A percentile compares a stretch with the other conserved stretches of the same genome.
Evolutionary conservation across 192 early-diverging fungal genomes (phyloP).

Genomic region (Backusella macrospora): DNA sequence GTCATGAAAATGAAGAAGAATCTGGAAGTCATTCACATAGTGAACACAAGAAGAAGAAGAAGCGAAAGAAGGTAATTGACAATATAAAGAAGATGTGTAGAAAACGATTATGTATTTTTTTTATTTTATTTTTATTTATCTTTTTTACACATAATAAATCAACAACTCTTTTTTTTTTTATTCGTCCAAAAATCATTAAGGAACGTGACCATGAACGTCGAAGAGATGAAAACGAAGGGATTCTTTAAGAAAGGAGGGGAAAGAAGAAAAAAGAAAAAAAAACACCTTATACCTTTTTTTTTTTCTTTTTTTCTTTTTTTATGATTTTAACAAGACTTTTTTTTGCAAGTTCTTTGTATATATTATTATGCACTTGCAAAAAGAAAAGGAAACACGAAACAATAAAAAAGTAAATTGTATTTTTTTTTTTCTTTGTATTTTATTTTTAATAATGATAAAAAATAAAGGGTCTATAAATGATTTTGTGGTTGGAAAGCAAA

Average conservation of each 20-base stretch:
- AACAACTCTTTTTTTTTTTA: not conserved
- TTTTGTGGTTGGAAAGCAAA: not conserved
- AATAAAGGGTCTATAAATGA: not conserved
- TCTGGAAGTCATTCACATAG: slow-evolving; percentile 24
- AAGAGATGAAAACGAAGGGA: slow-evolving; percentile 22
- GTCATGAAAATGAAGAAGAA: slow-evolving; percentile 42
- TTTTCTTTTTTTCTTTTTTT: too few species aligned
- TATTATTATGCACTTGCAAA: too few species aligned
- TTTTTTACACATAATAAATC: not conserved
- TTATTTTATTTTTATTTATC: not conserved
- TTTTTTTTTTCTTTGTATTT: too few species aligned
- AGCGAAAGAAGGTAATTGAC: slow-evolving; percentile 40
- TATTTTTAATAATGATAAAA: too few species aligned
- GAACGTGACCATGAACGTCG: slow-evolving; percentile 23
- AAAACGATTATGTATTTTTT: slow-evolving; percentile 16
- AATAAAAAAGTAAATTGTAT: too few species aligned
- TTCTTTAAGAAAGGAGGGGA: slow-evolving; percentile 22
- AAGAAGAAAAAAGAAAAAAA: not conserved
- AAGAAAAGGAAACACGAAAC: too few species aligned
- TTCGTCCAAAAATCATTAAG: not conserved
- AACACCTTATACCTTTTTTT: too few species aligned
- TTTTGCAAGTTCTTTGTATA: too few species aligned
- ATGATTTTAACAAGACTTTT: too few species aligned
- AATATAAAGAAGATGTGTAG: too few species aligned
- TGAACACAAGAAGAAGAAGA: slow-evolving; percentile 47